Base-by-base conservation (phyloP, 441 rosid genomes). In the Adansonia madagascariensis region DNA sequence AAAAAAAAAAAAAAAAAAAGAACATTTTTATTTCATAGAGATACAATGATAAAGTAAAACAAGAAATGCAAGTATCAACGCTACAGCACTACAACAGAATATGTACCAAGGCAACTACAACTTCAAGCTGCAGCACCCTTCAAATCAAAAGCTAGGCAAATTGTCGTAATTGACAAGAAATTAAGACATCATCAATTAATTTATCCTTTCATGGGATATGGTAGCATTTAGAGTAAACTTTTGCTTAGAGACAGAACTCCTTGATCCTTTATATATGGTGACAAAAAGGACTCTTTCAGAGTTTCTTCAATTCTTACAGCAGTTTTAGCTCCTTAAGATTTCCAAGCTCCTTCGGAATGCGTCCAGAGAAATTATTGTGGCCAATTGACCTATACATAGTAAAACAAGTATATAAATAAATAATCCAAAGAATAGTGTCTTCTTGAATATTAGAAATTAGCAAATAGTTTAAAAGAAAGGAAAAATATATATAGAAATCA, bases 341-440 rank as follows among this genome's bases (percentile, higher is more conserved):
- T 8, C 89, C 89, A 65, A 89, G 68, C 78, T 86, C 92, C 17
- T 75, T 67, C 0, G 92, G 92, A 11, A 87, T 82, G 3, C 84
- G 14, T 35, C 90, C 89, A n/a, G 79, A 80, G 80, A 86, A 84
- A 80, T 81, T 75, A 74, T 88, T 88, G 8, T 61, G 61, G 12
- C 78, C 79, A 50, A 83, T 27, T 27, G 82, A 12, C 77, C 90
- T 87, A 35, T 56, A 81, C 8, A 56, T 11, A 39, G 11, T 0
- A 17, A 50, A 70, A 15, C 2, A 52, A 31, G 7, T 9, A 20
- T 49, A 31, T 49, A 49, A 49, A 12, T 49, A 49, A 49, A 49
- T 12, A 49, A 11, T 49, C 1, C 53, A 49, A 49, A 49, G 53
- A 49, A 49, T 39, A 8, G 4, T 18, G 3, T 15, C 8, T 63